Base-by-base conservation (phyloP, 805 yeast species). In the Barnettozyma sp. region DNA sequence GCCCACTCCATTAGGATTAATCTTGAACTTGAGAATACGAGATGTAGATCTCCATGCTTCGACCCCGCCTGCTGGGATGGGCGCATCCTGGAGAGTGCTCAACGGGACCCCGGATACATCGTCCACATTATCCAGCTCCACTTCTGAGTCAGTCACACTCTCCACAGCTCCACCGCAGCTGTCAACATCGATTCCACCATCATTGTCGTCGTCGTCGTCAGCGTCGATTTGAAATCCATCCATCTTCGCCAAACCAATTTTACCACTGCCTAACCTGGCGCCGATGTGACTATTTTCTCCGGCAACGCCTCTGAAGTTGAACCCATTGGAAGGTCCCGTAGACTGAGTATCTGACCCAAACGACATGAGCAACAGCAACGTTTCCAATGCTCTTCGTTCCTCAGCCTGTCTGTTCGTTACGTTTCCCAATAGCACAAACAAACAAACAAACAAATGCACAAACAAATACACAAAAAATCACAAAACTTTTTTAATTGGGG, bases 1-100 rank as follows among this genome's bases (percentile, higher is more conserved):
- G 23, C 60, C 54, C 13, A 62, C 60, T 7, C 55, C 65, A 36
- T 51, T 54, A 21, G 62, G 74, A 44, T 78, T 76, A 52, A 59
- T 56, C 60, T 60, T 65, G 56, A 60, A 78, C 46, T 55, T 69
- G 43, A 60, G 62, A 16, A 50, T 52, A 38, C 67, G 54, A 1
- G 65, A 60, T 7, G 53, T 45, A 23, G 55, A 42, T 15, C 52
- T 48, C 63, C 64, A 66, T n/a, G 43, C 40, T 4, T 46, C 48
- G 30, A 60, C 56, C 21, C 55, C 53, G 8, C 43, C 52, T 7
- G 51, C 29, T 12, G 64, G 62, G 7, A 54, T 58, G 2, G 63
- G 68, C 1, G 54, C 58, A 16, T 60, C 59, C 3, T 59, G 56
- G 12, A 64, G 49, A 18, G 54, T 48, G 6, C 58, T 54, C 3